A percentile compares a stretch with the other conserved stretches of the same genome.
Conservation (phyloP, 148 eudicot genomes). For the Pouteria glomerata region DNA sequence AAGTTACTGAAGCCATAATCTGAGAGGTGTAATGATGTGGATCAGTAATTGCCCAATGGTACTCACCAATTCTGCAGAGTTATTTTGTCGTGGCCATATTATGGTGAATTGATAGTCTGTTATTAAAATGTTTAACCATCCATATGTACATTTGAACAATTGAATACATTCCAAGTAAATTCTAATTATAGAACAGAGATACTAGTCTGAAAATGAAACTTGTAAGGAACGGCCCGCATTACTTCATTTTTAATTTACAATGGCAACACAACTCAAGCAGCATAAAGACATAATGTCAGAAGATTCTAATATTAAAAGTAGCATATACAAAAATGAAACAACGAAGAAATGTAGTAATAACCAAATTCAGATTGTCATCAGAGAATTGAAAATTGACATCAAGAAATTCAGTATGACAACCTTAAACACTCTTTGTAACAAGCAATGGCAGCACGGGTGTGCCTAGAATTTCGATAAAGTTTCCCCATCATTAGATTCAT, state of each 20-base stretch:
- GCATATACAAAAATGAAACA: background rate
- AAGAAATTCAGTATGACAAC: slow-evolving; percentile 33
- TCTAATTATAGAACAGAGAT: background rate
- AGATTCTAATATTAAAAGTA: too few relatives aligned
- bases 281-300: too few relatives aligned
- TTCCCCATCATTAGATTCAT: slow-evolving; percentile 91
- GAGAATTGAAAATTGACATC: background rate
- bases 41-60: background rate
- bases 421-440: slow-evolving; percentile 92
- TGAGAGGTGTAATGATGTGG: background rate
- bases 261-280: too few relatives aligned
- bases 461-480: slow-evolving; percentile 74
- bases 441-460: slow-evolving; percentile 71
- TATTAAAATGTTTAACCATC: background rate
- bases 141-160: background rate
- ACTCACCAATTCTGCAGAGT: background rate
- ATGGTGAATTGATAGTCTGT: background rate
- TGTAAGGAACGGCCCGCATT: background rate
- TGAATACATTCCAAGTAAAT: background rate
- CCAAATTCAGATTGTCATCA: background rate
- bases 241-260: too few relatives aligned
- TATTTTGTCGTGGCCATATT: background rate
- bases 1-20: background rate
- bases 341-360: background rate
- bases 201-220: background rate